Evolutionary conservation across 768 basidiomycete genomes (phyloP), one percentile per base, ranked within the genome.

Genomic region (Boletus rubescentipes): DNA sequence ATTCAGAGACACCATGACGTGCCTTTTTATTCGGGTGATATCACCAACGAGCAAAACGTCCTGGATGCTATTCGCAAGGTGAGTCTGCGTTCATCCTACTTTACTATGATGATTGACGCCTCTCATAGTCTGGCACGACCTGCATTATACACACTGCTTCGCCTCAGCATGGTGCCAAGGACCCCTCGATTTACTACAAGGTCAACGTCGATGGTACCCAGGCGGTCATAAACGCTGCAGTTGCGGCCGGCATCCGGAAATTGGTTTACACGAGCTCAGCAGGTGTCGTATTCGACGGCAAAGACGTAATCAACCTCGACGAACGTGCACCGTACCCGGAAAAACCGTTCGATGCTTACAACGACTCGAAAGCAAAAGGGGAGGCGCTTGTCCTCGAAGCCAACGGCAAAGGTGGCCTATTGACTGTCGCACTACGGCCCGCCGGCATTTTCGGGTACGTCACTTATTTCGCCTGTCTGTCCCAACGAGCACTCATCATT

Each of bases 141-240:
- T 91, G 89, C 63, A 89, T 98, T 58, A 92, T 99, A 57, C 97
- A 99, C 70, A 98, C 95, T 10, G 97, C 95, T 16, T 95, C 94
- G 8, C 86, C 85, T 0, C 83, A 83, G 6, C 88, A 85, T 60
- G 90, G 82, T 14, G 79, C 77, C 47, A 81, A 82, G 51, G 78
- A 89, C 59, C 77, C 83, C 0, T 83, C 83, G 2, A 67, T 98
- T 10, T 97, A 91, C 75, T 86, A 83, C 73, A 92, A 89, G 67
- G 96, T 99, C 63, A 98, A 98, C 67, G 92, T 98, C 5, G 85
- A 92, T 36, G 96, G 94, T 8, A 96, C 94, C 1, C 82, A 81
- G 61, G 84, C 90, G 0, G 79, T 98, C 40, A 87, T 99, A 66
- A 83, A 86, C 11, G 90, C 92, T 9, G 91, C 92, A 21, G 73